Conservation (phyloP, 768 basidiomycete species). For the Naematelia encephala region DNA sequence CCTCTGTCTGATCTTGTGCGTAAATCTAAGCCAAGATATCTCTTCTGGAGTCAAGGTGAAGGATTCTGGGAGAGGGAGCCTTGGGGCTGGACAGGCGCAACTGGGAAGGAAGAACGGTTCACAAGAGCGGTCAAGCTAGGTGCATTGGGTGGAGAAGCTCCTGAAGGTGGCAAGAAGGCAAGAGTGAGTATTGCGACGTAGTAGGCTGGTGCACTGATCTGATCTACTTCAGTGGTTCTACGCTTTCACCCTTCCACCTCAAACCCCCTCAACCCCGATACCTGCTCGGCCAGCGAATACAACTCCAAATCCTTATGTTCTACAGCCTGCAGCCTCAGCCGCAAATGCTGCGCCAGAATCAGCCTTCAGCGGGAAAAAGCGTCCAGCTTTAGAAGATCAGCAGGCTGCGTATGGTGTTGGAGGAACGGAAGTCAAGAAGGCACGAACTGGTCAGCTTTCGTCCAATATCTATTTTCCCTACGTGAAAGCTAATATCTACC, state of each 20-base stretch:
- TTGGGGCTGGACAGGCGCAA: constrained; percentile 65
- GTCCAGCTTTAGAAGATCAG: constrained; percentile 45
- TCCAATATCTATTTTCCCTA: background rate
- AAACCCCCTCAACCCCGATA: constrained; percentile 41
- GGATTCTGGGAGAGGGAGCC: constrained; percentile 96
- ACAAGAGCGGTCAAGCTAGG: constrained; percentile 83
- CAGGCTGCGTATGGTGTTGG: constrained; percentile 27
- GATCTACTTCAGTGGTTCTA: constrained; percentile 80
- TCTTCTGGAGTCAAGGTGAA: constrained; percentile 69
- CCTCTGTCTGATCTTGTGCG: constrained; percentile 46
- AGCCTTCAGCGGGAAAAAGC: constrained; percentile 40
- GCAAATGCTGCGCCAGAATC: constrained; percentile 5
- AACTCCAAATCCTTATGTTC: constrained; percentile 43
- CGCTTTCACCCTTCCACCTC: constrained; percentile 79
- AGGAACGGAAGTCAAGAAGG: constrained; percentile 24
- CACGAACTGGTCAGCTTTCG: constrained; percentile 27
- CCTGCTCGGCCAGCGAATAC: constrained; percentile 32
- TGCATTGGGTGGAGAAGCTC: constrained; percentile 68
- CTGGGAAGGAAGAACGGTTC: constrained; percentile 55
- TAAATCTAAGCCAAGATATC: constrained; percentile 73
- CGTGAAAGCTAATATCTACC: background rate
- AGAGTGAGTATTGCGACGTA: constrained; percentile 60
- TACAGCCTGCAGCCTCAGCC: constrained; percentile 7
- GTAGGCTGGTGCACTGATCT: constrained; percentile 3
- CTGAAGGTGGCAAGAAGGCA: constrained; percentile 67